These are phyloP conservation scores for Austroboletus novae-zelandiae DNA, from an alignment of 1,284 basidiomycete species.

Conservation along the genomic window DNA sequence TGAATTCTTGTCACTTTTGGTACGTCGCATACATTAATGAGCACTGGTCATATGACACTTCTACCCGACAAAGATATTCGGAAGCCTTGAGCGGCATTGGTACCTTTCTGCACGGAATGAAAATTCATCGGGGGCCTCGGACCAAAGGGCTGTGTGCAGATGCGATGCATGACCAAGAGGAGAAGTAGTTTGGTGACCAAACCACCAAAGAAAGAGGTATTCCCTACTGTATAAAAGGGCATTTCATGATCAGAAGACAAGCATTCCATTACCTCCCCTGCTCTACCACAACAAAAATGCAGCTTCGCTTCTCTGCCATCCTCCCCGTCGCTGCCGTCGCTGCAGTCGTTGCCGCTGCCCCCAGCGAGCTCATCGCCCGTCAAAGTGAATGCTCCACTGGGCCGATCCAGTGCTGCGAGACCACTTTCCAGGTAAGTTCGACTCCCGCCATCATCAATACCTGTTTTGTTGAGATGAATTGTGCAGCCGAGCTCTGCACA, in stretches of 20 bases:
- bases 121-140: background rate
- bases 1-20: no score
- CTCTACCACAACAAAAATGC: background rate
- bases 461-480: background rate
- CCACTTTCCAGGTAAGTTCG: background rate
- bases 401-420: background rate
- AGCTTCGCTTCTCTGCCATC: conserved; percentile 1
- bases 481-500: background rate
- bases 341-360: background rate
- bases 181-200: background rate
- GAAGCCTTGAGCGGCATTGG: background rate
- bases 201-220: background rate
- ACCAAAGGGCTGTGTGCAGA: background rate
- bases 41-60: background rate
- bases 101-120: background rate
- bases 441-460: background rate
- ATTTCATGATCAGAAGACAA: background rate
- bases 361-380: background rate
- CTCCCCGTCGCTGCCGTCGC: conserved; percentile 7
- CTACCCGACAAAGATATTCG: background rate
- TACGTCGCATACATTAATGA: background rate
- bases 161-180: background rate
- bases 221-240: background rate
- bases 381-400: background rate
- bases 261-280: no score